A percentile compares a stretch with the other conserved stretches of the same genome.
These are phyloP conservation scores for Monosporascus sp. DNA, from an alignment of 2,329 filamentous ascomycete genomes.

Conservation along the genomic window DNA sequence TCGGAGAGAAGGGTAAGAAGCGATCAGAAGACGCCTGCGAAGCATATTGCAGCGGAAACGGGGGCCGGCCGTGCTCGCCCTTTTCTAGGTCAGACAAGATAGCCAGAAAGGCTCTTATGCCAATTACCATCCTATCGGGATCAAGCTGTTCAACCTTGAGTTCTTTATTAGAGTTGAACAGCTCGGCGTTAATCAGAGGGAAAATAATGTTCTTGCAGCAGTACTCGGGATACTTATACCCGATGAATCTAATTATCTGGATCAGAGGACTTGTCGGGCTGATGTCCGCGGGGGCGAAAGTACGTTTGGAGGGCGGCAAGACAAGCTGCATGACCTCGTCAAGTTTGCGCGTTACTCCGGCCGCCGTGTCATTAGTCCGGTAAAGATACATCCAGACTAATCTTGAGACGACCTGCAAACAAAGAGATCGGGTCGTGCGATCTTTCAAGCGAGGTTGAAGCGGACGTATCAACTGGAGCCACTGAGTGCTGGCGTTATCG, in stretches of 20 bases:
- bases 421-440: conserved; percentile 68
- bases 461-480: conserved; percentile 74
- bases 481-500: conserved; percentile 79
- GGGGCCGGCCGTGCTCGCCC: conserved; percentile 68
- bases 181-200: conserved; percentile 84
- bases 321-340: conserved; percentile 86
- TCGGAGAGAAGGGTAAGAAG: conserved; percentile 42
- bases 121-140: conserved; percentile 95
- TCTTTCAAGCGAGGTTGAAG: conserved; percentile 83
- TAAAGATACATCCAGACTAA: conserved; percentile 94
- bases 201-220: conserved; percentile 94
- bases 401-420: conserved; percentile 83
- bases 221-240: conserved; percentile 87
- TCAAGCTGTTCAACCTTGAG: conserved; percentile 88
- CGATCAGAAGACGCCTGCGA: conserved; percentile 36
- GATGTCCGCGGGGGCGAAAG: conserved; percentile 75
- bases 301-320: conserved; percentile 73
- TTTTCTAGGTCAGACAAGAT: conserved; percentile 93
- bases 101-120: conserved; percentile 86
- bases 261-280: conserved; percentile 86
- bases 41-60: conserved; percentile 70
- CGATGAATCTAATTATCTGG: conserved; percentile 89
- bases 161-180: conserved; percentile 72
- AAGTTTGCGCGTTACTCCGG: conserved; percentile 68
- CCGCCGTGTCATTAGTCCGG: conserved; percentile 66